Base-by-base conservation (phyloP, 305 asterid genomes). In the Stenogyne calaminthoides region DNA sequence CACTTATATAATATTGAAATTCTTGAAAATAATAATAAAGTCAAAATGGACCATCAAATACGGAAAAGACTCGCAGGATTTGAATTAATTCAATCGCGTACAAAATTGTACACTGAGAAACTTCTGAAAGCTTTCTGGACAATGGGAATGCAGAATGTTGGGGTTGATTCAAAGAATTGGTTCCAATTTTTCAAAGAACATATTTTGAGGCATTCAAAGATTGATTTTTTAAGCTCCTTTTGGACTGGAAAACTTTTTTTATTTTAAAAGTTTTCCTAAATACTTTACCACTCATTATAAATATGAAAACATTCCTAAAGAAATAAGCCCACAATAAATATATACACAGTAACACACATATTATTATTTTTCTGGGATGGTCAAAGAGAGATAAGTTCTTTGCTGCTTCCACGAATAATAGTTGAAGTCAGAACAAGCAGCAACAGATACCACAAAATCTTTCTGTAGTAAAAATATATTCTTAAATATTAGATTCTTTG, bases 141-240 rank as follows among this genome's bases (percentile, higher is more conserved):
- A 77, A 67, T 66, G 76, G 55, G 85, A 84, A 84, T 69, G 69
- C 76, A 64, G 16, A 29, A 19, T 55, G 44, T 60, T 34, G 76
- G 76, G 76, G 51, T 44, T 55, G 9, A 57, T 69, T 74, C 79
- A 78, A 78, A 64, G 37, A 7, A 32, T 15, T 60, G 37, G 36
- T 42, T 27, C 27, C 11, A 1, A 42, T 10, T 52, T 62, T 69
- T 64, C 64, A 60, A 56, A 59, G 46, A 62, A 71, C 70, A 68
- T 64, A 18, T n/a, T 63, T 63, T 66, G 81, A 78, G 63, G 62
- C 59, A 59, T 78, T 78, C 86, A 78, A 82, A 76, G 81, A 60
- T 68, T 67, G 49, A 18, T 3, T 20, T 39, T 75, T 63, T n/a
- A 56, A 73, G 60, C 44, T 68, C 34, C 22, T 49, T 49, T 62